Evolutionary conservation across 768 basidiomycete species (phyloP).

Genomic region (Suillus subaureus): DNA sequence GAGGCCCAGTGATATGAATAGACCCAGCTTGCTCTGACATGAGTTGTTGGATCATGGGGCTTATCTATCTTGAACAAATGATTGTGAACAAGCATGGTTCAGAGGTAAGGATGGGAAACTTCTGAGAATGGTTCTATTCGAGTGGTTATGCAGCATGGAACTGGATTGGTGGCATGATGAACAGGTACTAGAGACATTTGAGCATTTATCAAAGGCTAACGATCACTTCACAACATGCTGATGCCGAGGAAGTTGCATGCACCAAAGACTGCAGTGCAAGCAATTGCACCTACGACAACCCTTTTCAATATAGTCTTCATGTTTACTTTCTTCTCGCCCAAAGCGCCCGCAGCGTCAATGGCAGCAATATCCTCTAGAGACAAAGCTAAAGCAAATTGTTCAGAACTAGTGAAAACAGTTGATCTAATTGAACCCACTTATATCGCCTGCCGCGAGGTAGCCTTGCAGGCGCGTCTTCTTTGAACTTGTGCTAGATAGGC

Average conservation of each 20-base stretch:
- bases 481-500: slow-evolving; percentile 54
- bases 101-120: background rate
- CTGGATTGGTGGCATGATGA: background rate
- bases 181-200: slow-evolving; percentile 3
- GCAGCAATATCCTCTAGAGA: slow-evolving; percentile 48
- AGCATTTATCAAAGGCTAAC: background rate
- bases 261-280: slow-evolving; percentile 1
- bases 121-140: background rate
- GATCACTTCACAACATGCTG: background rate
- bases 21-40: background rate
- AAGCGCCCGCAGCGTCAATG: slow-evolving; percentile 56
- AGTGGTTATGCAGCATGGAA: background rate
- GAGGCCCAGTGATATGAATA: background rate
- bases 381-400: slow-evolving; percentile 27
- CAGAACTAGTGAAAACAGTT: background rate
- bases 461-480: slow-evolving; percentile 66
- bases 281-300: slow-evolving; percentile 6
- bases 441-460: slow-evolving; percentile 69
- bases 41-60: background rate
- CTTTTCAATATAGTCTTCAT: background rate
- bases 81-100: background rate
- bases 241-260: slow-evolving; percentile 6
- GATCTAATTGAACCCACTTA: slow-evolving; percentile 41
- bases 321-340: slow-evolving; percentile 1
- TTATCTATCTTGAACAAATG: background rate